Evolutionary conservation across 2,329 filamentous ascomycete genomes (phyloP).

Genomic region (Microdochium nivale): DNA sequence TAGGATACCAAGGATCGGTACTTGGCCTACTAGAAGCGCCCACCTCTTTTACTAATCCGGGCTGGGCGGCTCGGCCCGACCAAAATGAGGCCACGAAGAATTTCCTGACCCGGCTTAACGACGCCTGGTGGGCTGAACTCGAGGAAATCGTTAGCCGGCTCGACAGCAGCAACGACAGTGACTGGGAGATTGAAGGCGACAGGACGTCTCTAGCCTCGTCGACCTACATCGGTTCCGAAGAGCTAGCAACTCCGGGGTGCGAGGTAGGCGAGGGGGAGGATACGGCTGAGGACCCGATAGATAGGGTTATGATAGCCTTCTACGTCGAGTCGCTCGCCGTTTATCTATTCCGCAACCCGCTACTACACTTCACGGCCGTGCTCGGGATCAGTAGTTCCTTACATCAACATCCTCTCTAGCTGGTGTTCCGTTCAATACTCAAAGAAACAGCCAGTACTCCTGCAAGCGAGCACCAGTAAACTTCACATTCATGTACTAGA

Average conservation of each 20-base stretch:
- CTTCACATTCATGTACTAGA: no score
- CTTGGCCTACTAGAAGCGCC: background rate
- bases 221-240: background rate
- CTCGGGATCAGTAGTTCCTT: background rate
- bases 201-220: background rate
- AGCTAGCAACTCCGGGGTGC: background rate
- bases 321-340: background rate
- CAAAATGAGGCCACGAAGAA: background rate
- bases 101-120: background rate
- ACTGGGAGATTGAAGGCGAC: background rate
- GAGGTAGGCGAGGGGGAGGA: background rate
- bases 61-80: background rate
- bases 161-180: background rate
- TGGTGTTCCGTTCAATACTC: no score
- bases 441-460: no score
- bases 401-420: no score
- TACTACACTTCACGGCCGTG: background rate
- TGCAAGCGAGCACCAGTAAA: no score
- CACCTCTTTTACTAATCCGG: background rate
- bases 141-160: background rate
- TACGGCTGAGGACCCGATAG: no score
- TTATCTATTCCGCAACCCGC: background rate
- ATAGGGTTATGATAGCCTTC: no score
- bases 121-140: background rate
- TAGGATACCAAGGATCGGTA: background rate